Base-by-base conservation (phyloP, 164 flowering plant species). In the Dillenia turbinata region DNA sequence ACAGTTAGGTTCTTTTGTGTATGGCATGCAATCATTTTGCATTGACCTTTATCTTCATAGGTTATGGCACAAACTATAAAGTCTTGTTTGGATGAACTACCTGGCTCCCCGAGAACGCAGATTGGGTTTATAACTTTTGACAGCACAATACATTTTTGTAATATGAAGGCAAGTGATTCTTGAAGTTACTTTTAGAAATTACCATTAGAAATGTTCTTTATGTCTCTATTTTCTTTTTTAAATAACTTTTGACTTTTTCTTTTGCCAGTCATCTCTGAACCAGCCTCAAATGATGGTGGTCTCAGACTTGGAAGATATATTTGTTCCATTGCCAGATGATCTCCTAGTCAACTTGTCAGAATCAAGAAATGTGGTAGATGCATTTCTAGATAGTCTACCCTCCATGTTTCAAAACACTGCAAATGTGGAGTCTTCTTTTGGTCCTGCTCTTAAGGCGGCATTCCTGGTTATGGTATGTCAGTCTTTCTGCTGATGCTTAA, bases 251-350 rank as follows among this genome's bases (percentile, higher is more conserved):
- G 26, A 49, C 5, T 74, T 77, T 69, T 66, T 45, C 24, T 48
- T 72, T 64, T 75, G 16, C 67, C 97, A 92, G 99, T 88, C 97
- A 68, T 84, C 97, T 63, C 80, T 95, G 81, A 72, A 85, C 44
- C 99, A 95, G 75, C 97, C 97, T 67, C 97, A 91, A 67, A 92
- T 95, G 96, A 84, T 95, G 97, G 99, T 89, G 66, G 89, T 92
- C 57, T 86, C 96, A 54, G 97, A 95, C 79, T 74, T 95, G 62
- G 97, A 95, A 69, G 99, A 95, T 69, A 69, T 92, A 72, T 92
- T 95, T 78, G 76, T 88, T 19, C 99, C 99, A 13, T 76, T 92
- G 79, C 97, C 96, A 60, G 97, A 95, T 78, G 99, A 95, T 79
- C 97, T 92, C 57, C 88, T 95, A 61, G 99, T 92, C 60, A 95